A percentile compares a stretch with the other conserved stretches of the same genome.
These are phyloP conservation scores for Zopfia rhizophila DNA, from an alignment of 2,329 filamentous ascomycete species.

Conservation along the genomic window DNA sequence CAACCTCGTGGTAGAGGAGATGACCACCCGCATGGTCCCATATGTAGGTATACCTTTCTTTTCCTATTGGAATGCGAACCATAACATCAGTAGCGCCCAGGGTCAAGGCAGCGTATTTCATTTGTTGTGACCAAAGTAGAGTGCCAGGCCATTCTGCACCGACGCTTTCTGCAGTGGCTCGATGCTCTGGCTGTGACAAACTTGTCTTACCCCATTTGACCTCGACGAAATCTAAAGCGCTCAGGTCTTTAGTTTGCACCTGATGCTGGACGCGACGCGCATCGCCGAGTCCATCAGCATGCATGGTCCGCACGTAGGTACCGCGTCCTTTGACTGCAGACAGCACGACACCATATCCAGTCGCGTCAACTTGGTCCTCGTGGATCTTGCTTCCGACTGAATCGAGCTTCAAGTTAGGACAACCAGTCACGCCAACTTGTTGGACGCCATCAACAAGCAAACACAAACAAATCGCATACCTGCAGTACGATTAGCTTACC, in stretches of 20 bases:
- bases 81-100: constrained; percentile 62
- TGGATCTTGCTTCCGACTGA: constrained; percentile 36
- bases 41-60: constrained; percentile 59
- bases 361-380: constrained; percentile 54
- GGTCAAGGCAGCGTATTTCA: constrained; percentile 64
- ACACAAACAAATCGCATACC: constrained; percentile 68
- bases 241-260: constrained; percentile 38
- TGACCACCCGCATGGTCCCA: constrained; percentile 68
- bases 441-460: constrained; percentile 68
- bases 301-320: constrained; percentile 53
- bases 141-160: constrained; percentile 59
- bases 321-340: constrained; percentile 61
- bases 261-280: constrained; percentile 41
- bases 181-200: constrained; percentile 50
- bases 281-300: constrained; percentile 43
- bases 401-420: constrained; percentile 66
- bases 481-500: too few relatives aligned
- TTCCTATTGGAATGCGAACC: constrained; percentile 59
- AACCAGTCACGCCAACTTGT: constrained; percentile 68
- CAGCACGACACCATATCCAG: constrained; percentile 56
- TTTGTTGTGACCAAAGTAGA: constrained; percentile 63
- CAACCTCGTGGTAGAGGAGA: constrained; percentile 62
- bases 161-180: constrained; percentile 49
- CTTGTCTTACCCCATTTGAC: constrained; percentile 53
- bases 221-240: constrained; percentile 58